phyloP scores from a whole-genome alignment of 1,284 basidiomycete genomes.

The Ustilago loliicola region DNA sequence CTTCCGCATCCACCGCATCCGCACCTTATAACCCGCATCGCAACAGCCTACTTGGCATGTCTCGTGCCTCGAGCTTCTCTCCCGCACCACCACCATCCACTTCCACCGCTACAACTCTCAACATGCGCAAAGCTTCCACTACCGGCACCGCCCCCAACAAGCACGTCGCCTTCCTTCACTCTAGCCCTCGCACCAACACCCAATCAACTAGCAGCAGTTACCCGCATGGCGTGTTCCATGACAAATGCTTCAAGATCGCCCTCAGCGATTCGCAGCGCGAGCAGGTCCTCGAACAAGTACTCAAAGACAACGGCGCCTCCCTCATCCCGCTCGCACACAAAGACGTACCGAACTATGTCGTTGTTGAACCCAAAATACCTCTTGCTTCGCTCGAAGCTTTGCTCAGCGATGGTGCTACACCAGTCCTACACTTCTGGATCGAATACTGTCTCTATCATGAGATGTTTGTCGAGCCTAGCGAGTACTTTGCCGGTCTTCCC shows the following conservation, averaged over 20 bases:
- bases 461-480: conserved; percentile 37
- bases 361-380: conserved; percentile 35
- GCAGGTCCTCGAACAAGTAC: conserved; percentile 30
- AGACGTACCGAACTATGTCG: conserved; percentile 23
- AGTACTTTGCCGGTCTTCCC: conserved; percentile 51
- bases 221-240: conserved; percentile 19
- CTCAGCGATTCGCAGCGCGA: conserved; percentile 34
- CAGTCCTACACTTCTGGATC: conserved; percentile 62
- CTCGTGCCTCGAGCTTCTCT: conserved; percentile 52
- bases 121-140: conserved; percentile 23
- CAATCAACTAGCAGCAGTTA: neutral
- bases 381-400: conserved; percentile 13
- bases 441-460: conserved; percentile 61
- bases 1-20: conserved; percentile 2
- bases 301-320: conserved; percentile 35
- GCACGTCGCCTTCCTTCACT: conserved; percentile 26
- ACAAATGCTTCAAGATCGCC: conserved; percentile 34
- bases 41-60: conserved; percentile 45
- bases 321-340: conserved; percentile 14
- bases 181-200: conserved; percentile 8
- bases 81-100: conserved; percentile 24
- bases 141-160: neutral
- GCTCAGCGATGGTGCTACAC: conserved; percentile 11
- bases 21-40: conserved; percentile 20
- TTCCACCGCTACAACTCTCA: conserved; percentile 8